Conservation (phyloP, 2,329 filamentous ascomycete species). For the Sordariomycetes sp. region DNA sequence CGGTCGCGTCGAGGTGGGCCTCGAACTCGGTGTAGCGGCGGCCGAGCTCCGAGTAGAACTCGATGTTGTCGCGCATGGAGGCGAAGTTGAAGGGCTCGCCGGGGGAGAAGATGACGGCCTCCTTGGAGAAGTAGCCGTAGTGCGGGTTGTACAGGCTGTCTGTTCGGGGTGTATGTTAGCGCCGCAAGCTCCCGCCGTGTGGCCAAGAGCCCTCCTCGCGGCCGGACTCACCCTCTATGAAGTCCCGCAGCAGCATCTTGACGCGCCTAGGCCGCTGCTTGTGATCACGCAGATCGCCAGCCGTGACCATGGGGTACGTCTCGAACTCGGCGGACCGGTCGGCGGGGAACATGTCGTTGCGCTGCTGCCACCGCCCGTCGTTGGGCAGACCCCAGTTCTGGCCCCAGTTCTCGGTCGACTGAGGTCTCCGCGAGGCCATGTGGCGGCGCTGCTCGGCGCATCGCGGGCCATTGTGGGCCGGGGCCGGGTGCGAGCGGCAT, state of each 20-base stretch:
- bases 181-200: constrained; percentile 1
- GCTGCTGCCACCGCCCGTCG: constrained; percentile 78
- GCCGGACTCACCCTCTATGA: constrained; percentile 66
- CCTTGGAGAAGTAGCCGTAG: constrained; percentile 94
- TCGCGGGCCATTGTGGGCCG: constrained; percentile 1
- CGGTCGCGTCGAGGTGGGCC: constrained; percentile 65
- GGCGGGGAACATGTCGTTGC: constrained; percentile 60
- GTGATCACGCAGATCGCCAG: constrained; percentile 62
- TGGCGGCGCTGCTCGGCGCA: background rate
- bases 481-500: constrained; percentile 14
- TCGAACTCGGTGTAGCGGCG: constrained; percentile 84
- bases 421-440: constrained; percentile 3
- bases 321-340: constrained; percentile 75
- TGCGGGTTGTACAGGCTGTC: constrained; percentile 90
- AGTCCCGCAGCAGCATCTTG: constrained; percentile 96
- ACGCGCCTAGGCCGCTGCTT: constrained; percentile 73
- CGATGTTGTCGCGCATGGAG: constrained; percentile 67
- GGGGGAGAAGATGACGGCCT: constrained; percentile 90
- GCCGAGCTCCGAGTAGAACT: constrained; percentile 69
- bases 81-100: constrained; percentile 87
- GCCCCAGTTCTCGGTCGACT: constrained; percentile 5
- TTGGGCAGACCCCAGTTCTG: constrained; percentile 24
- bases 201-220: background rate
- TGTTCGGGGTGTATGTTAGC: constrained; percentile 21
- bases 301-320: constrained; percentile 74